These are phyloP conservation scores for Candida sanyaensis DNA, from an alignment of 1,139 yeast genomes.

Conservation along the genomic window DNA sequence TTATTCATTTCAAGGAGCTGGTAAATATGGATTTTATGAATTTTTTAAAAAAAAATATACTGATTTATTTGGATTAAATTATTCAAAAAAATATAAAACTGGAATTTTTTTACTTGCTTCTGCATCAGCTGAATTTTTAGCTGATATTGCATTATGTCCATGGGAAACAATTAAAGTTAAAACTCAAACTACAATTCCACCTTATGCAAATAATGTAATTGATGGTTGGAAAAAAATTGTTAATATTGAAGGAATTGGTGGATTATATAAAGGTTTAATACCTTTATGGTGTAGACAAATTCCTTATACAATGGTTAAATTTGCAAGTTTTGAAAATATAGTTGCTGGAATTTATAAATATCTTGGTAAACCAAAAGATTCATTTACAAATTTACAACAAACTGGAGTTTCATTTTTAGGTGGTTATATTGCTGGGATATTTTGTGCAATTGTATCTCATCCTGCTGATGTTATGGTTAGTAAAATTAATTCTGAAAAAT, in stretches of 20 bases:
- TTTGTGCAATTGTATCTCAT: slow-evolving; percentile 92
- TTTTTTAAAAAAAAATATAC: slow-evolving; percentile 78
- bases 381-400: slow-evolving; percentile 57
- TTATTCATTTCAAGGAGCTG: slow-evolving; percentile 93
- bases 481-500: slow-evolving; percentile 77
- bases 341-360: slow-evolving; percentile 70
- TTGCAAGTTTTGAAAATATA: slow-evolving; percentile 88
- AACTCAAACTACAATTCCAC: slow-evolving; percentile 91
- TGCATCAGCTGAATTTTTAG: slow-evolving; percentile 90
- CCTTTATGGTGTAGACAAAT: slow-evolving; percentile 96
- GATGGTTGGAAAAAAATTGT: slow-evolving; percentile 71
- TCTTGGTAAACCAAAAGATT: slow-evolving; percentile 43
- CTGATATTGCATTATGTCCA: slow-evolving; percentile 88
- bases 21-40: slow-evolving; percentile 94
- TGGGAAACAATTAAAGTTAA: slow-evolving; percentile 91
- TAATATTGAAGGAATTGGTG: slow-evolving; percentile 67
- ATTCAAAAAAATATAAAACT: slow-evolving; percentile 67
- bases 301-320: slow-evolving; percentile 96
- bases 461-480: slow-evolving; percentile 98
- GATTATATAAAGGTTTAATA: slow-evolving; percentile 81
- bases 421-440: slow-evolving; percentile 95
- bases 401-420: slow-evolving; percentile 93
- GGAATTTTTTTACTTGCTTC: slow-evolving; percentile 78
- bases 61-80: slow-evolving; percentile 65
- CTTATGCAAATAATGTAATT: slow-evolving; percentile 60